Evolutionary conservation across 345 rosid species (phyloP).

Genomic region (Brassica incana): DNA sequence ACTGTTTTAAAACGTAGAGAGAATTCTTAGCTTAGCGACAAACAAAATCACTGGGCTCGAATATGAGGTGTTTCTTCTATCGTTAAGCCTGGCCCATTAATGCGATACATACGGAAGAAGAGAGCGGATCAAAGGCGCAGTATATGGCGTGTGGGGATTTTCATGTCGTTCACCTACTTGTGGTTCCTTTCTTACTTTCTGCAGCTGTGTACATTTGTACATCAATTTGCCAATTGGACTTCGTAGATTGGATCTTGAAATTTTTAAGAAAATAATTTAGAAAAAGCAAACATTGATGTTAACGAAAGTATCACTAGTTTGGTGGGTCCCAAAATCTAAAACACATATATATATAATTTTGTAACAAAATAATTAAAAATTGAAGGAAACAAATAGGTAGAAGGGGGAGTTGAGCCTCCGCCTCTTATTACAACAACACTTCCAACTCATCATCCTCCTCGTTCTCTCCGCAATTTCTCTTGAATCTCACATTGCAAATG

Average conservation of each 20-base stretch:
- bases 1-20: background rate
- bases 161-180: no score
- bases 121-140: no score
- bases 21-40: no score
- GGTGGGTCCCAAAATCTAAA: background rate
- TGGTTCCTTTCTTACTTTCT: no score
- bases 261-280: background rate
- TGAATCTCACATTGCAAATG: slow-evolving; percentile 35
- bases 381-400: background rate
- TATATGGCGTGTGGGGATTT: no score
- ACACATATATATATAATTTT: background rate
- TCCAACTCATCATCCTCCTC: slow-evolving; percentile 23
- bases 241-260: background rate
- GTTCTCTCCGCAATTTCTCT: slow-evolving; percentile 43
- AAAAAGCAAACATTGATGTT: background rate
- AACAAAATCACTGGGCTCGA: no score
- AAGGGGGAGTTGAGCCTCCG: background rate
- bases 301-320: background rate
- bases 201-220: background rate
- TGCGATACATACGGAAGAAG: no score
- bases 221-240: background rate
- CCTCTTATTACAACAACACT: slow-evolving; percentile 1
- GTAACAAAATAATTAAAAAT: background rate
- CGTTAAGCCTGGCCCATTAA: no score
- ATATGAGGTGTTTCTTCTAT: no score